Evolutionary conservation across 2,329 filamentous ascomycete genomes (phyloP).

Genomic region (Aureobasidium sp.): DNA sequence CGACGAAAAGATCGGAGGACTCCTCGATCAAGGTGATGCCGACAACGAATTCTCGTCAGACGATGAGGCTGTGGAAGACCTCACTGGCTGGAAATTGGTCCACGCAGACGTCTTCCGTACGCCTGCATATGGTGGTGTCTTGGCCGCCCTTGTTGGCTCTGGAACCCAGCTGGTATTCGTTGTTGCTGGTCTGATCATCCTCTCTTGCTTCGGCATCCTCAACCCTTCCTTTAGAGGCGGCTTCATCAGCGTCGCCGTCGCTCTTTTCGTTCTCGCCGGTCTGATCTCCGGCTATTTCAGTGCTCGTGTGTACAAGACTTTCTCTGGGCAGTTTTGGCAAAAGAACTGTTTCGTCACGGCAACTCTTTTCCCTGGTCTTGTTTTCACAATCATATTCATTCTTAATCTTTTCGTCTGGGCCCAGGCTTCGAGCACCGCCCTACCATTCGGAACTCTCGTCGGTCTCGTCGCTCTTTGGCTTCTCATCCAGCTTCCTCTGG

Average conservation of each 20-base stretch:
- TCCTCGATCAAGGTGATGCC: conserved; percentile 47
- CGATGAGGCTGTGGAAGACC: conserved; percentile 69
- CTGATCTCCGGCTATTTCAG: conserved; percentile 85
- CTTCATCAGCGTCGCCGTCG: conserved; percentile 76
- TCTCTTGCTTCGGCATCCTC: conserved; percentile 66
- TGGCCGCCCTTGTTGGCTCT: conserved; percentile 76
- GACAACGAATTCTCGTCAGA: conserved; percentile 42
- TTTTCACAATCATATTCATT: conserved; percentile 68
- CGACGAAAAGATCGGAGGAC: conserved; percentile 52
- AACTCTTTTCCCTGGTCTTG: conserved; percentile 68
- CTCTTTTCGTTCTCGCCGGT: conserved; percentile 76
- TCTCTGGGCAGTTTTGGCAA: conserved; percentile 66
- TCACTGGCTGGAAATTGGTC: conserved; percentile 81
- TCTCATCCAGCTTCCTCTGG: conserved; percentile 76
- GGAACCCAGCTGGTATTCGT: conserved; percentile 84
- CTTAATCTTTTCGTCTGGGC: conserved; percentile 88
- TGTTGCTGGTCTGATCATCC: conserved; percentile 61
- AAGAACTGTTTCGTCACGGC: conserved; percentile 71
- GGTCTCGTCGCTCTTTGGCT: conserved; percentile 72
- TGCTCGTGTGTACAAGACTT: conserved; percentile 73
- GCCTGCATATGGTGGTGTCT: conserved; percentile 61
- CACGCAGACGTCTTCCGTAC: conserved; percentile 83
- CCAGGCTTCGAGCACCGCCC: conserved; percentile 78
- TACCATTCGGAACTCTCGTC: conserved; percentile 73
- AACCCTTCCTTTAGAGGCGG: conserved; percentile 88